Percentiles rank a stretch among this genome's conserved stretches.
Conservation (phyloP, 2,329 filamentous ascomycete genomes). For the Chaetomium strumarium region DNA sequence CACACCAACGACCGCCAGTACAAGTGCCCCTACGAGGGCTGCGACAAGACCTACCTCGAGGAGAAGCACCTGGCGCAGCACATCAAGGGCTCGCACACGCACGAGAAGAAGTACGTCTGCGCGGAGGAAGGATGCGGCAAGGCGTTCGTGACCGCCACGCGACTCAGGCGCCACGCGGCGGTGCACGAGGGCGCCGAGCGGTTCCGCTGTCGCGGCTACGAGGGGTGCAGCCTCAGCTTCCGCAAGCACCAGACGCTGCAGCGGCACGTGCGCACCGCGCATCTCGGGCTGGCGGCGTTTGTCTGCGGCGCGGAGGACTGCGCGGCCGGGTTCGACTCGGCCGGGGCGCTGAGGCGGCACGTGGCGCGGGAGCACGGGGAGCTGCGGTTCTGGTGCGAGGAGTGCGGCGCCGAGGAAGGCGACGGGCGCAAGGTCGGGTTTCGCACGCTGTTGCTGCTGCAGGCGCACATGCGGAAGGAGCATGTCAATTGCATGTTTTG, state of each 20-base stretch:
- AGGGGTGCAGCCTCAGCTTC: conserved; percentile 70
- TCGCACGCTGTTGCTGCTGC: conserved; percentile 63
- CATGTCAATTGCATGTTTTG: conserved; percentile 77
- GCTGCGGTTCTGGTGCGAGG: conserved; percentile 67
- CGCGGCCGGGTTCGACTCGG: conserved; percentile 64
- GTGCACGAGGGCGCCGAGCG: conserved; percentile 73
- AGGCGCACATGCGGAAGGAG: conserved; percentile 64
- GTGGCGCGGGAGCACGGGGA: conserved; percentile 63
- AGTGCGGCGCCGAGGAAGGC: conserved; percentile 49
- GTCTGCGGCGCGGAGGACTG: conserved; percentile 61
- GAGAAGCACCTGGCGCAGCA: conserved; percentile 83
- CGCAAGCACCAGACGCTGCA: conserved; percentile 82
- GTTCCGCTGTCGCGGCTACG: conserved; percentile 65
- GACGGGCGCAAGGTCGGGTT: conserved; percentile 52
- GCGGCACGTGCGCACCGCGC: conserved; percentile 71
- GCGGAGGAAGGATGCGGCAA: conserved; percentile 68
- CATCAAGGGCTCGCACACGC: conserved; percentile 72
- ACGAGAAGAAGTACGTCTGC: conserved; percentile 65
- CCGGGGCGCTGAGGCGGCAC: conserved; percentile 66
- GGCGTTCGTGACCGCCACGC: conserved; percentile 72
- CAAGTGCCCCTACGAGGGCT: conserved; percentile 62
- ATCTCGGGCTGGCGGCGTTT: conserved; percentile 66
- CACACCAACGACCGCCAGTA: conserved; percentile 83
- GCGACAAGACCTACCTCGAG: conserved; percentile 79
- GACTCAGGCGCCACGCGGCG: conserved; percentile 70